Base-by-base conservation (phyloP, 208 protist genomes). In the Wallacemonas collosoma region DNA sequence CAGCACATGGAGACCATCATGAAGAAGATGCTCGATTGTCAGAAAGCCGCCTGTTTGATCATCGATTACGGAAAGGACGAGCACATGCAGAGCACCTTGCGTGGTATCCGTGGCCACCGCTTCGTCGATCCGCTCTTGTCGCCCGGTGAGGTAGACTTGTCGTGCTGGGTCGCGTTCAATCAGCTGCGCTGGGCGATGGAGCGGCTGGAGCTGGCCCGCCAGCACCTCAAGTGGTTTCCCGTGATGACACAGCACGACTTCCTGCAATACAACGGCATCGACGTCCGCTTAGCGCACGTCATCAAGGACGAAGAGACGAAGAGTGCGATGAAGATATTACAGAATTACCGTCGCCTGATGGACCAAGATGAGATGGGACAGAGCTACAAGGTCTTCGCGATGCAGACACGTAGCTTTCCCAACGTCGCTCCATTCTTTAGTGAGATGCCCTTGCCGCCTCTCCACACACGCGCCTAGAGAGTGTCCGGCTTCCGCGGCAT, bases 41-140 rank as follows among this genome's bases (percentile, higher is more conserved):
- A 88, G 71, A 93, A 90, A 72, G 82, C 91, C 4, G 89, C 93
- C 11, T 93, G 82, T 63, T 60, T 98, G 40, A 85, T 98, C 26
- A 95, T 98, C 50, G 94, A 98, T 84, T 98, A 98, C 72, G 94
- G 94, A 60, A 94, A 95, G 73, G 93, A 98, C 78, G 87, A 96
- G 55, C 78, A 93, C 78, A 95, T 97, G 88, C 88, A 94, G 64
- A 94, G 86, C 79, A 96, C 94, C 2, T 81, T 97, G 36, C 88
- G 90, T 14, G 94, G 91, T 55, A 97, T 97, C 67, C 87, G 89
- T 26, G 90, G 89, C 0, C 94, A 97, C 74, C 84, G 88, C 79
- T 97, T 97, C 65, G 89, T 97, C 2, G 86, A 95, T 60, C 92
- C 91, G 58, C 72, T 98, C 39, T 77, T 94, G 15, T 95, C 86